phyloP scores from a whole-genome alignment of 1,139 yeast species.

The Geotrichum citri-aurantii region DNA sequence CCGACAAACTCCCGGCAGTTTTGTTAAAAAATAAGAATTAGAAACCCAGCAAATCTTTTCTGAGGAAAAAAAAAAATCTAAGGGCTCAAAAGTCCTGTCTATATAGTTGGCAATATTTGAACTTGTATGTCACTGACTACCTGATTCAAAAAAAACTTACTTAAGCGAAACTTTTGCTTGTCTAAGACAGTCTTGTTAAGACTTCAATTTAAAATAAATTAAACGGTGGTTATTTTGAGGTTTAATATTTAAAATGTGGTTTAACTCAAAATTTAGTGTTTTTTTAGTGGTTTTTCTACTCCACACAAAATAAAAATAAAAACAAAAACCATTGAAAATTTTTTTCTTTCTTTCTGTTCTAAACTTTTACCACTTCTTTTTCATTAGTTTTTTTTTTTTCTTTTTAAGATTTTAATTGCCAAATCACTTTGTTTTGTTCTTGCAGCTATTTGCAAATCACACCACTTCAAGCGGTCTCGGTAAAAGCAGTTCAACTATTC shows the following conservation, averaged over 20 bases:
- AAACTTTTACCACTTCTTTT: neutral
- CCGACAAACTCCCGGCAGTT: neutral
- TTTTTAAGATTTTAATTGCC: too few species aligned
- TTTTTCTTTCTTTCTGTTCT: neutral
- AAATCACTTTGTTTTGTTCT: neutral
- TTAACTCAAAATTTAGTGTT: too few species aligned
- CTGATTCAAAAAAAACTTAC: too few species aligned
- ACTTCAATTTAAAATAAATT: too few species aligned
- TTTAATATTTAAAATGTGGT: too few species aligned
- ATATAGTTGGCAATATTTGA: too few species aligned
- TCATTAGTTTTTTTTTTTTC: neutral
- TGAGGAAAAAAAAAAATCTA: neutral
- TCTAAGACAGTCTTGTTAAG: too few species aligned
- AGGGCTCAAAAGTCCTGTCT: too few species aligned
- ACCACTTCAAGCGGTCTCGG: neutral
- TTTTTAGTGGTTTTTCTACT: too few species aligned
- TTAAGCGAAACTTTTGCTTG: too few species aligned
- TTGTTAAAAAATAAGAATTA: neutral
- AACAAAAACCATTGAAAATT: neutral
- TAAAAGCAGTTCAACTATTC: neutral
- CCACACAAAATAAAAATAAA: neutral
- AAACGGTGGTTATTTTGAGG: too few species aligned
- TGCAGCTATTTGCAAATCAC: neutral
- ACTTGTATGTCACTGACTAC: too few species aligned
- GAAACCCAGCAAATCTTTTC: neutral